Conservation (phyloP, 192 early-diverging fungal genomes). For the Coemansia aciculifera region DNA sequence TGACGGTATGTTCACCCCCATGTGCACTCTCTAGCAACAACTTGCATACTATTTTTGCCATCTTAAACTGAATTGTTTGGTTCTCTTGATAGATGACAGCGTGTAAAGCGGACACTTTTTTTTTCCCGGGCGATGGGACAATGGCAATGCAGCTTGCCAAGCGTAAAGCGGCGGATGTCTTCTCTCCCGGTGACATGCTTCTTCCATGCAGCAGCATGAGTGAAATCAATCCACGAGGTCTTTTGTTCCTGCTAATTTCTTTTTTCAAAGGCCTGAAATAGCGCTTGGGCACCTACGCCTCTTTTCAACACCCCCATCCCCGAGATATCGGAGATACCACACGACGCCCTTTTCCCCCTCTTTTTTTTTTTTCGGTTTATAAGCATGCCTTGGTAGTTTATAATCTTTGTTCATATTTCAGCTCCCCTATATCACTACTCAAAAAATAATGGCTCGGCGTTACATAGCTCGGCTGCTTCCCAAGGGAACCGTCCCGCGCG, state of each 20-base stretch:
- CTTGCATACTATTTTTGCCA: constrained; percentile 4
- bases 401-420: neutral
- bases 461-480: constrained; percentile 16
- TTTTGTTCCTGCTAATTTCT: neutral
- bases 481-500: constrained; percentile 25
- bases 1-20: constrained; percentile 20
- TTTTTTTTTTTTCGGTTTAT: neutral
- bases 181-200: neutral
- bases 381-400: neutral
- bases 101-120: constrained; percentile 10
- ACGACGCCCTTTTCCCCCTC: neutral
- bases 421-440: neutral
- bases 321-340: constrained; percentile 1
- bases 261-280: neutral
- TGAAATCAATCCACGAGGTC: constrained; percentile 7
- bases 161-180: neutral
- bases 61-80: neutral
- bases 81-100: constrained; percentile 33
- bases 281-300: constrained; percentile 5
- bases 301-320: neutral
- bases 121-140: neutral
- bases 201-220: neutral
- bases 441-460: neutral
- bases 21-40: neutral
- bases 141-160: neutral